Percentiles rank a stretch among this genome's conserved stretches.
phyloP scores from a whole-genome alignment of 2,329 filamentous ascomycete genomes.

The Trichocomaceae sp. region DNA sequence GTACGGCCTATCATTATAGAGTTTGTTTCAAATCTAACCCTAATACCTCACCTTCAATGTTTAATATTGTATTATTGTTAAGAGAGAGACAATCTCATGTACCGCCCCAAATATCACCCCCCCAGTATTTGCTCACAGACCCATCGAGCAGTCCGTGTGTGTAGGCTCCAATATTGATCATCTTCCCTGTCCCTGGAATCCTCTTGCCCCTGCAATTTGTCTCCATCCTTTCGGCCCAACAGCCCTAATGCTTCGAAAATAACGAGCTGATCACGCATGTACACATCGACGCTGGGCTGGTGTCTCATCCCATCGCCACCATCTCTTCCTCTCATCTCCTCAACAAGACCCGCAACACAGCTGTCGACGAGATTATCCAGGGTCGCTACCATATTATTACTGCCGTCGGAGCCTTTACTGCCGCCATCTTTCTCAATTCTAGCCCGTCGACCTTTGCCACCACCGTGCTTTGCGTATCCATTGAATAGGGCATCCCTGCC shows the following conservation, averaged over 20 bases:
- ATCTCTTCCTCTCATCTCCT: constrained; percentile 34
- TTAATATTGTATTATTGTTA: neutral
- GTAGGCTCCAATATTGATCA: constrained; percentile 31
- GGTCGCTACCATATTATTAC: constrained; percentile 20
- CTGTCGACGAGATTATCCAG: constrained; percentile 35
- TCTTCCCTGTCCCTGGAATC: constrained; percentile 16
- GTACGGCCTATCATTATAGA: too few relatives aligned
- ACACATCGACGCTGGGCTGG: constrained; percentile 47
- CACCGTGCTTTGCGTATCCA: constrained; percentile 13
- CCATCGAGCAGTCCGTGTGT: constrained; percentile 41
- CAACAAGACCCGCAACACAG: constrained; percentile 40
- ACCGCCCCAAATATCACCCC: constrained; percentile 4
- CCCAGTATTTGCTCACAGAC: constrained; percentile 36
- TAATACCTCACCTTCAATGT: neutral
- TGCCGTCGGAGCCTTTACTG: neutral
- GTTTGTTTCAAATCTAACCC: neutral
- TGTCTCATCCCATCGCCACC: constrained; percentile 4
- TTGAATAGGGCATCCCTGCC: constrained; percentile 48
- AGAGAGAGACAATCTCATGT: neutral
- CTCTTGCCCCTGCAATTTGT: neutral
- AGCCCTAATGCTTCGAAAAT: constrained; percentile 52
- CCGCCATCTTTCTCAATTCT: neutral
- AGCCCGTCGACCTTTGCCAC: neutral
- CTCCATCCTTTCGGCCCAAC: constrained; percentile 1
- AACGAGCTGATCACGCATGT: constrained; percentile 54